phyloP scores from a whole-genome alignment of 495 filamentous ascomycete genomes.

The Daldinia childiae region DNA sequence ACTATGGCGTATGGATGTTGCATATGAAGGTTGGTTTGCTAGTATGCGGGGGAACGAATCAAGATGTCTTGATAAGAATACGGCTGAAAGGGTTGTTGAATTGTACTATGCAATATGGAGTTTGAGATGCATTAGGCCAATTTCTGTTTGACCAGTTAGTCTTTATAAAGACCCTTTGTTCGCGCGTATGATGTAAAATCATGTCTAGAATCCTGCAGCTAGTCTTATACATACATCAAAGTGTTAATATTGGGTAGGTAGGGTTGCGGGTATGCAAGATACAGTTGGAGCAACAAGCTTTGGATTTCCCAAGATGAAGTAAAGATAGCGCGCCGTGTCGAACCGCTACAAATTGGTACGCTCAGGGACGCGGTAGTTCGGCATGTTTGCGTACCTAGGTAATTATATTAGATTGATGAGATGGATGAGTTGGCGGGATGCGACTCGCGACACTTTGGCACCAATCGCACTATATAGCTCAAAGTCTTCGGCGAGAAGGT shows the following conservation, averaged over 20 bases:
- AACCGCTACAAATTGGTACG: slow-evolving; percentile 26
- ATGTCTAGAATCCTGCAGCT: slow-evolving; percentile 3
- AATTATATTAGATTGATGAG: slow-evolving; percentile 17
- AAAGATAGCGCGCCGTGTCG: background rate
- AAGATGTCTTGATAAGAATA: slow-evolving; percentile 31
- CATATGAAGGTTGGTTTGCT: slow-evolving; percentile 16
- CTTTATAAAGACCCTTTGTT: slow-evolving; percentile 7
- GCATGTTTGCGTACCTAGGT: slow-evolving; percentile 19
- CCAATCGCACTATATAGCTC: slow-evolving; percentile 3
- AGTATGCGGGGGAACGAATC: slow-evolving; percentile 39
- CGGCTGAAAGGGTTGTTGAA: slow-evolving; percentile 6
- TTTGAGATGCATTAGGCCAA: slow-evolving; percentile 20
- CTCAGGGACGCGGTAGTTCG: slow-evolving; percentile 17
- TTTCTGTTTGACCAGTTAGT: slow-evolving; percentile 1
- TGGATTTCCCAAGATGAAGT: background rate
- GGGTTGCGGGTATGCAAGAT: background rate
- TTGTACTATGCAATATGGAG: slow-evolving; percentile 30
- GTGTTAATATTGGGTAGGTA: background rate
- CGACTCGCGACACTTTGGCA: background rate
- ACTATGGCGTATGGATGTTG: slow-evolving; percentile 20
- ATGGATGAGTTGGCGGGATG: slow-evolving; percentile 31
- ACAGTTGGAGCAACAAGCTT: background rate
- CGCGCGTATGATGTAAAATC: slow-evolving; percentile 11
- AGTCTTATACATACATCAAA: slow-evolving; percentile 5
- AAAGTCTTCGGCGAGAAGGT: background rate